Evolutionary conservation across 331 rosid genomes (phyloP).

Genomic region (Saraca asoca): DNA sequence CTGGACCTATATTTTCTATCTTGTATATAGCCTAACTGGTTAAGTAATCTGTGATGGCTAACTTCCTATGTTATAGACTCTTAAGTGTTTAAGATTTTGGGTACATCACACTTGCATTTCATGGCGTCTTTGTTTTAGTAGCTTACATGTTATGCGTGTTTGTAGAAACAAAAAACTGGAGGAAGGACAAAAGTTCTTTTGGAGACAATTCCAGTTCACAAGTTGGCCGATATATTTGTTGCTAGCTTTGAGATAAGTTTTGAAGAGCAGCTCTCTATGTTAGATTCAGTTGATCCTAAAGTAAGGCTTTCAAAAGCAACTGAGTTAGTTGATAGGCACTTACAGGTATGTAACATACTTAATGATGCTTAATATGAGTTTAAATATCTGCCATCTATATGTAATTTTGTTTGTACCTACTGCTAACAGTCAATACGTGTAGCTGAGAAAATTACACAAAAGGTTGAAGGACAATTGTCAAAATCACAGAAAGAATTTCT

Average conservation of each 20-base stretch:
- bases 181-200: conserved; percentile 94
- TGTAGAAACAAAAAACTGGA: conserved; percentile 91
- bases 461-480: conserved; percentile 97
- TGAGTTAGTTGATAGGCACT: conserved; percentile 94
- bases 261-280: conserved; percentile 90
- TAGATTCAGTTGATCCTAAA: conserved; percentile 97
- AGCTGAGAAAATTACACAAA: conserved; percentile 97
- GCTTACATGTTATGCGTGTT: conserved; percentile 44
- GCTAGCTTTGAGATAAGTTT: conserved; percentile 99
- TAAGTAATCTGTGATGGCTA: no score
- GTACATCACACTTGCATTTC: not conserved
- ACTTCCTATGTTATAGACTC: no score
- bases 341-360: conserved; percentile 62
- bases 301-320: conserved; percentile 95
- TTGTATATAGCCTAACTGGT: no score
- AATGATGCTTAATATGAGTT: conserved; percentile 14
- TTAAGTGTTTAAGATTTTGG: no score
- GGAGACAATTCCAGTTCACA: conserved; percentile 96
- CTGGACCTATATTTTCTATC: no score
- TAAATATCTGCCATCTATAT: conserved; percentile 26
- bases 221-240: conserved; percentile 98
- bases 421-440: conserved; percentile 91
- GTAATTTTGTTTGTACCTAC: conserved; percentile 38
- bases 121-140: conserved; percentile 18
- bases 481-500: conserved; percentile 98